These are phyloP conservation scores for Mucor mucedo DNA, from an alignment of 371 early-diverging fungal species.

Conservation along the genomic window DNA sequence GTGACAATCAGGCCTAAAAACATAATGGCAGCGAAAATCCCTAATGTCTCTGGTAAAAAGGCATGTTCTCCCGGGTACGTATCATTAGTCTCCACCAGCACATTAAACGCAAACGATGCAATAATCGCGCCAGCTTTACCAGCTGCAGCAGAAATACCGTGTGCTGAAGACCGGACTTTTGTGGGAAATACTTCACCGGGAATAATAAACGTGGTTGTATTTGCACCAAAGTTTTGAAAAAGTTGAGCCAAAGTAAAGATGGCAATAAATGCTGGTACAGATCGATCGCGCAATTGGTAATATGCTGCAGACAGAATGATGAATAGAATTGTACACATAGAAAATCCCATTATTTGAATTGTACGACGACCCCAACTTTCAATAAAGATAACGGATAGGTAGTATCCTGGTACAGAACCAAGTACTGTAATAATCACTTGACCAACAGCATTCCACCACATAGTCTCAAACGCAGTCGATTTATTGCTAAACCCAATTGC, in stretches of 20 bases:
- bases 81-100: conserved; percentile 65
- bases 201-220: conserved; percentile 84
- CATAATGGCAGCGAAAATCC: conserved; percentile 79
- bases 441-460: conserved; percentile 50
- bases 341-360: conserved; percentile 78
- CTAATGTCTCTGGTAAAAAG: conserved; percentile 67
- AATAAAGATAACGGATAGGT: conserved; percentile 77
- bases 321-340: conserved; percentile 44
- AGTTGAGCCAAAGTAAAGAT: conserved; percentile 79
- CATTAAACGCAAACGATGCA: conserved; percentile 74
- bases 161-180: conserved; percentile 80
- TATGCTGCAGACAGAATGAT: conserved; percentile 47
- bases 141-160: conserved; percentile 86
- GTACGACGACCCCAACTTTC: conserved; percentile 81
- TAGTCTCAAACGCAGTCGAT: conserved; percentile 9
- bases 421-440: conserved; percentile 69
- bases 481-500: conserved; percentile 59
- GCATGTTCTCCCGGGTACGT: conserved; percentile 47
- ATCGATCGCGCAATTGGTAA: conserved; percentile 48
- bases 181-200: conserved; percentile 90
- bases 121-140: conserved; percentile 87
- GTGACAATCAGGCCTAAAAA: conserved; percentile 68
- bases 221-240: conserved; percentile 87
- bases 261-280: conserved; percentile 64
- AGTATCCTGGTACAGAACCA: conserved; percentile 88